Conservation (phyloP, 2,329 filamentous ascomycete species). For the Monilinia fructigena region DNA sequence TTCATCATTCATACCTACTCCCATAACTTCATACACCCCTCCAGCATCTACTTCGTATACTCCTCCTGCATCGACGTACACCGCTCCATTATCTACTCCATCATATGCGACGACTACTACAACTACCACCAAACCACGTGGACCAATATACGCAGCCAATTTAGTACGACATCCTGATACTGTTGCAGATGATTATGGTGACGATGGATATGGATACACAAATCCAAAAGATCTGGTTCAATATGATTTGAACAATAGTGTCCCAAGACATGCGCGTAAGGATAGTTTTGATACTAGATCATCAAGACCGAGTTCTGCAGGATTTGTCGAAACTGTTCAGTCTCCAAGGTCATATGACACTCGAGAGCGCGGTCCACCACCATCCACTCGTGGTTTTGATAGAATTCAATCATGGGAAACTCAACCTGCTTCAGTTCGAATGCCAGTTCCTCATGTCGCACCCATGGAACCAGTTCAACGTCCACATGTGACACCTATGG, state of each 20-base stretch:
- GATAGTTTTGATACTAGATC: constrained; percentile 53
- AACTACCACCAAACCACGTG: constrained; percentile 26
- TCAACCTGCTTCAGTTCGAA: constrained; percentile 40
- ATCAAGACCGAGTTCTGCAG: constrained; percentile 31
- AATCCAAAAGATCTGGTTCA: constrained; percentile 60
- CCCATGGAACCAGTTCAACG: constrained; percentile 35
- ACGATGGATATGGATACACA: constrained; percentile 63
- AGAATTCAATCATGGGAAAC: constrained; percentile 58
- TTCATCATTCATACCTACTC: neutral
- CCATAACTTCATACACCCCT: neutral
- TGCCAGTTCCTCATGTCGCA: constrained; percentile 43
- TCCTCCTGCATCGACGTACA: neutral
- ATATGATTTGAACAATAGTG: constrained; percentile 57
- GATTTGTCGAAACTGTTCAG: constrained; percentile 34
- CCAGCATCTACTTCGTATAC: neutral
- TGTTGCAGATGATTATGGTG: constrained; percentile 52
- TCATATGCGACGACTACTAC: constrained; percentile 28
- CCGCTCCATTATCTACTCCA: neutral
- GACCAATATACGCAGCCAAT: constrained; percentile 29
- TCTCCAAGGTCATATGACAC: constrained; percentile 42
- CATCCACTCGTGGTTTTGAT: constrained; percentile 68
- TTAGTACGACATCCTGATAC: constrained; percentile 45
- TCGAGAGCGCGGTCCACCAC: constrained; percentile 55
- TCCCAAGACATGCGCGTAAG: constrained; percentile 46
- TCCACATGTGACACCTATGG: constrained; percentile 32